Base-by-base conservation (phyloP, 805 yeast genomes). In the Candida odintsovae region DNA sequence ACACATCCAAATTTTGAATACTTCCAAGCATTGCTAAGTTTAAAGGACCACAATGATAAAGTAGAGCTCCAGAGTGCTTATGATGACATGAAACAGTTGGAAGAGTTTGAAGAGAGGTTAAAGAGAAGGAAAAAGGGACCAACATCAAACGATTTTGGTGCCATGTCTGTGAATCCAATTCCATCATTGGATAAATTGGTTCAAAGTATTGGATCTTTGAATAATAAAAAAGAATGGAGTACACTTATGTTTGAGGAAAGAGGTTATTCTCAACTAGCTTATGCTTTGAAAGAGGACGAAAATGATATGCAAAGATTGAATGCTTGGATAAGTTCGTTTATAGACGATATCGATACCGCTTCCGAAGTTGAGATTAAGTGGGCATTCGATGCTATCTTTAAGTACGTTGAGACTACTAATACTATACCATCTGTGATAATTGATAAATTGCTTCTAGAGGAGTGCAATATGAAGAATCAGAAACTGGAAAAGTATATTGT, bases 1-100 rank as follows among this genome's bases (percentile, higher is more conserved):
- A 35, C 41, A 6, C 52, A 51, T 31, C 57, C 59, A 12, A 42
- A 56, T 26, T 36, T 26, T 5, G 31, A 26, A 6, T 58, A 56
- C 23, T 16, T 49, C 2, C 21, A 51, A 1, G 40, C 33, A 4
- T 31, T 58, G 16, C 20, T 36, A 10, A 19, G 12, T 10, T 20
- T 57, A 15, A 39, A 42, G 6, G 25, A 40, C 6, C 19, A 25
- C 4, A 43, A 33, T 18, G 28, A 38, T 2, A 8, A 12, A 2
- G n/a, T 33, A 19, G 38, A 23, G 18, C 20, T 46, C 9, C 48
- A 42, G 20, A 13, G 16, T 4, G 33, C 45, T 1, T 40, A 33
- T 22, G 50, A 43, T 18, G 49, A 48, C 18, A 26, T 25, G 15
- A 29, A 28, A 26, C 48, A 45, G 8, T 7, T 47, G 6, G 55